Evolutionary conservation across 2,329 filamentous ascomycete species (phyloP).

Genomic region (Colletotrichum phormii): DNA sequence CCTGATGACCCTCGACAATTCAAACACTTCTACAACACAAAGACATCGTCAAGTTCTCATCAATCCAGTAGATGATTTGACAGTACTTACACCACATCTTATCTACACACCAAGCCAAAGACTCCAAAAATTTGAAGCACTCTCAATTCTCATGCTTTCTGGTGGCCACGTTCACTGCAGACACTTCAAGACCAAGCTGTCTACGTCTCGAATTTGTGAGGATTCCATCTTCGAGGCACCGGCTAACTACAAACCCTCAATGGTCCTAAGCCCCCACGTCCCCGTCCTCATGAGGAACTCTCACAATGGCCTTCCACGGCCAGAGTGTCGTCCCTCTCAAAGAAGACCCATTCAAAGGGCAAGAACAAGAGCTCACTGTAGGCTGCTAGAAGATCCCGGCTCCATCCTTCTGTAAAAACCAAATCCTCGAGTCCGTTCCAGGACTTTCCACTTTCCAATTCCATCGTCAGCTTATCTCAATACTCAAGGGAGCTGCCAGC

Average conservation of each 20-base stretch:
- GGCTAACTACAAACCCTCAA: background rate
- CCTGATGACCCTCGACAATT: no score
- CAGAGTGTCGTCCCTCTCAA: background rate
- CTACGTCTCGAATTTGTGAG: background rate
- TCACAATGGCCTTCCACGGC: background rate
- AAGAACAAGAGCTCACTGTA: background rate
- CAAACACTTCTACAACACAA: no score
- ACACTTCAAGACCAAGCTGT: background rate
- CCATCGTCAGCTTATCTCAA: background rate
- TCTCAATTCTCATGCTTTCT: background rate
- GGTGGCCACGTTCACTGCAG: background rate
- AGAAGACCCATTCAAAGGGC: background rate
- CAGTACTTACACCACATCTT: no score
- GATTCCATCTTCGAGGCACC: background rate
- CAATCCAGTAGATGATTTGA: no score
- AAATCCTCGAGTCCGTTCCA: background rate
- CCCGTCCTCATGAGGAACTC: background rate
- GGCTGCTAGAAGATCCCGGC: background rate
- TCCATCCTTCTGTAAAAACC: background rate
- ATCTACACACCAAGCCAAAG: no score
- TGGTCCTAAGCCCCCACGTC: background rate
- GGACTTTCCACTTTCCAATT: background rate
- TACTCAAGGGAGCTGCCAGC: background rate
- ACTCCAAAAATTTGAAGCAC: background rate
- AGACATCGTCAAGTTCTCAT: no score